Conservation (phyloP, 1,284 basidiomycete species). For the Volvariella surrecta region DNA sequence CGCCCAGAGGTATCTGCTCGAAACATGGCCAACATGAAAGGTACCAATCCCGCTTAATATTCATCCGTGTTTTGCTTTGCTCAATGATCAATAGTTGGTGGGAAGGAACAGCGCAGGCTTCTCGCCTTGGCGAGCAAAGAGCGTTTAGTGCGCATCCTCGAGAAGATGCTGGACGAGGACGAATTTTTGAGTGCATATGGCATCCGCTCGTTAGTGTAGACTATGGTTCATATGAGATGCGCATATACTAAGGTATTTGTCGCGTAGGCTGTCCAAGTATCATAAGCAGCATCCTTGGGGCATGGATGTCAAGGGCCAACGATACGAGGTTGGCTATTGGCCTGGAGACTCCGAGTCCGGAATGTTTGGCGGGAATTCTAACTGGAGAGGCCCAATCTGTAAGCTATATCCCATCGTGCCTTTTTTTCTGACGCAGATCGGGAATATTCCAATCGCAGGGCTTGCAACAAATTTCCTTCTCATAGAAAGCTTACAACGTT, state of each 20-base stretch:
- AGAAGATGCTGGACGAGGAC: slow-evolving; percentile 95
- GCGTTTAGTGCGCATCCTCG: slow-evolving; percentile 77
- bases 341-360: slow-evolving; percentile 94
- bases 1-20: slow-evolving; percentile 78
- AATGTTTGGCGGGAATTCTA: slow-evolving; percentile 99
- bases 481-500: slow-evolving; percentile 90
- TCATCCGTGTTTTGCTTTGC: slow-evolving; percentile 3
- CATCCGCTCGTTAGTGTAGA: slow-evolving; percentile 74
- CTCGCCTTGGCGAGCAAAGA: slow-evolving; percentile 92
- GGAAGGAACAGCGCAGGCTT: slow-evolving; percentile 81
- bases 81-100: slow-evolving; percentile 40
- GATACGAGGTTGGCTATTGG: slow-evolving; percentile 94
- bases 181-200: slow-evolving; percentile 96
- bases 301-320: slow-evolving; percentile 88
- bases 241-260: not conserved
- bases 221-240: not conserved
- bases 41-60: slow-evolving; percentile 27
- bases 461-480: slow-evolving; percentile 92
- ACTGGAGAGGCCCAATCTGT: slow-evolving; percentile 90
- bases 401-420: slow-evolving; percentile 20
- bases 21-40: slow-evolving; percentile 96
- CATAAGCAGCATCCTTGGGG: slow-evolving; percentile 94
- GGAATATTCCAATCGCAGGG: slow-evolving; percentile 38
- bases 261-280: slow-evolving; percentile 67
- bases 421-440: not conserved